Conservation (phyloP, 1,139 yeast species). For the Diutina neorugosa region DNA sequence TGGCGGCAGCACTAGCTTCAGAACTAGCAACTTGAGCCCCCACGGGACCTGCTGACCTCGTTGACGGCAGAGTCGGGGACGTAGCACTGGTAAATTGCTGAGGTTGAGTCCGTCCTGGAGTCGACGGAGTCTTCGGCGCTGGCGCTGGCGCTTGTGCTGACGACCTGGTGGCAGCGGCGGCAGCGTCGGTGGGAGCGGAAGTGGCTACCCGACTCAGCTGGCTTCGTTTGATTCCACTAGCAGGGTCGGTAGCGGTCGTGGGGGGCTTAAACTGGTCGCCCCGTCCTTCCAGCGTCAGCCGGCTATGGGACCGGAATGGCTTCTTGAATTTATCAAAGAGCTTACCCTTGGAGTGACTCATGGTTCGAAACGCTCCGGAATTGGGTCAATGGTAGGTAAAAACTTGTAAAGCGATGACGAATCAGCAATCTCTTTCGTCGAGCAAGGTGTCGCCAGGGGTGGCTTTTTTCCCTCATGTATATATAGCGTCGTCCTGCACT, state of each 20-base stretch:
- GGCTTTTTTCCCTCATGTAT: background rate
- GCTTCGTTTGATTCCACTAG: background rate
- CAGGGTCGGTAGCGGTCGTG: background rate
- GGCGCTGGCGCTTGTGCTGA: too few relatives aligned
- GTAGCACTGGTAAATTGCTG: background rate
- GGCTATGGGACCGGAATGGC: constrained; percentile 2
- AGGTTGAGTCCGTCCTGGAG: too few relatives aligned
- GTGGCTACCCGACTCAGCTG: background rate
- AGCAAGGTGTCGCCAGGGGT: background rate
- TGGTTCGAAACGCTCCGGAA: background rate
- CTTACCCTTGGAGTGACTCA: background rate
- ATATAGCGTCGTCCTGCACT: background rate
- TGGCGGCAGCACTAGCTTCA: background rate
- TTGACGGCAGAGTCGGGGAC: background rate
- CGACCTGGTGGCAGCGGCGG: too few relatives aligned
- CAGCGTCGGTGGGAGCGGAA: background rate
- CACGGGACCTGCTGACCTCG: background rate
- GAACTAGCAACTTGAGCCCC: background rate
- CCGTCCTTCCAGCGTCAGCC: constrained; percentile 2
- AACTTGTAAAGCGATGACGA: background rate
- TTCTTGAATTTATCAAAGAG: constrained; percentile 3
- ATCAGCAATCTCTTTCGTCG: background rate
- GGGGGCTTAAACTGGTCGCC: background rate
- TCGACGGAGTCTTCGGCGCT: background rate
- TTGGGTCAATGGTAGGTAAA: background rate